phyloP scores from a whole-genome alignment of 2,329 filamentous ascomycete species.

The Diaporthe vaccinii region DNA sequence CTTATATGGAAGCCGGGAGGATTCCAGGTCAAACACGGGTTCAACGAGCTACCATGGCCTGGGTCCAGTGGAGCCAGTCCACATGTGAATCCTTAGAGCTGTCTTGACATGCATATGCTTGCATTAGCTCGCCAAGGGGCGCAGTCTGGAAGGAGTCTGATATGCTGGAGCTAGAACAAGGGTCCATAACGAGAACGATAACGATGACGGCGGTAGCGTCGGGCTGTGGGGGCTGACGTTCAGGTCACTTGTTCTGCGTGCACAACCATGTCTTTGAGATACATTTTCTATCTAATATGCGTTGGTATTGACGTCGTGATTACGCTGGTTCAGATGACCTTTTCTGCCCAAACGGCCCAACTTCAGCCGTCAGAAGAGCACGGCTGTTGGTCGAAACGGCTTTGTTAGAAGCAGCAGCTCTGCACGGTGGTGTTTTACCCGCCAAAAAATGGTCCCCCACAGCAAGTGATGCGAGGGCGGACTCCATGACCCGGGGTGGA shows the following conservation, averaged over 20 bases:
- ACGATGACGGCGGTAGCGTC: neutral
- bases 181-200: constrained; percentile 6
- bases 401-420: neutral
- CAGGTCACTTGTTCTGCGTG: neutral
- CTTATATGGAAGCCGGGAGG: constrained; percentile 21
- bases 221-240: neutral
- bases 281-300: neutral
- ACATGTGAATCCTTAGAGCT: constrained; percentile 4
- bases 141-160: neutral
- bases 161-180: neutral
- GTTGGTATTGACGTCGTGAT: neutral
- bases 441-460: neutral
- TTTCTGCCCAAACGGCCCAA: too few relatives aligned
- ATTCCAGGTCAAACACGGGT: neutral
- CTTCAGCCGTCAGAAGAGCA: neutral
- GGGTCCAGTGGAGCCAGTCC: neutral
- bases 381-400: neutral
- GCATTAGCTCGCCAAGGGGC: neutral
- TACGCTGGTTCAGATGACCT: rapidly evolving
- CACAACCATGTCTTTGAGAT: neutral
- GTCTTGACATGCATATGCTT: neutral
- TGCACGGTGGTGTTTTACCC: constrained; percentile 23
- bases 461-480: constrained; percentile 1
- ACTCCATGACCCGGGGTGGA: neutral
- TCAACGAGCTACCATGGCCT: neutral